A percentile compares a stretch with the other conserved stretches of the same genome.
phyloP scores from a whole-genome alignment of 805 yeast genomes.

The Kodamaea lidongshanica region DNA sequence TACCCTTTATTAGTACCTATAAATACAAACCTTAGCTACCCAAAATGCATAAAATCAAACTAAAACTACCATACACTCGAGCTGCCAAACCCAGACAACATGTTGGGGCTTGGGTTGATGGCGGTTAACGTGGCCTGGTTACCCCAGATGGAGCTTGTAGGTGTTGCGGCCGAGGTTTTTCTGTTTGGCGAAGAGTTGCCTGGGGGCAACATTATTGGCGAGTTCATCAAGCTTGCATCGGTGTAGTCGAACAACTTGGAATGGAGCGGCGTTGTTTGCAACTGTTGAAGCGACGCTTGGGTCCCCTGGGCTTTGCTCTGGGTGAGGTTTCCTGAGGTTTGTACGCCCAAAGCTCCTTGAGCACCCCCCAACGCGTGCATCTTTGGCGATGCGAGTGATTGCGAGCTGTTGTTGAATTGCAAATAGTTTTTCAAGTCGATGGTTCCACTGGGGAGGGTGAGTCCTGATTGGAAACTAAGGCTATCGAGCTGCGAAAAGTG shows the following conservation, averaged over 20 bases:
- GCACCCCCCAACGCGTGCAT: conserved; percentile 5
- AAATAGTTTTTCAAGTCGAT: conserved; percentile 15
- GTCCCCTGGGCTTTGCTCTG: conserved; percentile 4
- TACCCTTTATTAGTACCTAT: background rate
- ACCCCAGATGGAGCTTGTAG: conserved; percentile 20
- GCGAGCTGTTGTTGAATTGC: conserved; percentile 14
- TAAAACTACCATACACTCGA: conserved; percentile 16
- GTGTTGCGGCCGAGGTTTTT: conserved; percentile 16
- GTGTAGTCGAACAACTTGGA: conserved; percentile 16
- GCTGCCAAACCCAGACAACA: conserved; percentile 13
- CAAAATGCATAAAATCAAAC: conserved; percentile 4
- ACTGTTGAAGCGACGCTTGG: conserved; percentile 5
- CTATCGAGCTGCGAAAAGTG: too few relatives aligned
- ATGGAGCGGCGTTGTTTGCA: conserved; percentile 10
- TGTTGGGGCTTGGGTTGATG: conserved; percentile 5
- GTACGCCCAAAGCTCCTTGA: conserved; percentile 2
- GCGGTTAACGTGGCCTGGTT: conserved; percentile 9
- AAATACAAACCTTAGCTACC: conserved; percentile 4
- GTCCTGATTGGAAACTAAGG: conserved; percentile 4
- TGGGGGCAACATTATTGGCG: conserved; percentile 20
- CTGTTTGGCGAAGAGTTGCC: conserved; percentile 11
- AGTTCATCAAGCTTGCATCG: conserved; percentile 10
- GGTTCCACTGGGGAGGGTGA: conserved; percentile 1
- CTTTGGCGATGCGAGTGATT: conserved; percentile 14
- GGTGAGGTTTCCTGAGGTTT: conserved; percentile 5